A percentile compares a stretch with the other conserved stretches of the same genome.
These are phyloP conservation scores for Ascoidea asiatica DNA, from an alignment of 805 yeast species.

Conservation along the genomic window DNA sequence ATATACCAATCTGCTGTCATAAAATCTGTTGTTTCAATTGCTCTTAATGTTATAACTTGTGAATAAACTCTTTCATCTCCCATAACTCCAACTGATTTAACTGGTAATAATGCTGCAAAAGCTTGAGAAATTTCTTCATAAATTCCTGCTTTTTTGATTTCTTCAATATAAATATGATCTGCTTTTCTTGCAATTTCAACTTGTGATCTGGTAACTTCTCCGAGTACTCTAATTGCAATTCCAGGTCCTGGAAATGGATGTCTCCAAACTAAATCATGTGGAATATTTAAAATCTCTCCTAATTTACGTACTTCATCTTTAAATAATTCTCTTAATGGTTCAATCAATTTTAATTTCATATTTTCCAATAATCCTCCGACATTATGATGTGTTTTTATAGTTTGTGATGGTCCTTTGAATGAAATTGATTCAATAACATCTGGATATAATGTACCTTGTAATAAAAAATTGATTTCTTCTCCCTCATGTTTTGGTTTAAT, in stretches of 20 bases:
- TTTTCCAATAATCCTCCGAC: slow-evolving; percentile 96
- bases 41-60: slow-evolving; percentile 97
- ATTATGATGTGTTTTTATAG: slow-evolving; percentile 98
- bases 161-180: slow-evolving; percentile 90
- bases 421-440: slow-evolving; percentile 98
- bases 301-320: slow-evolving; percentile 97
- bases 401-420: slow-evolving; percentile 98
- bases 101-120: slow-evolving; percentile 93
- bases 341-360: slow-evolving; percentile 96
- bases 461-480: slow-evolving; percentile 78
- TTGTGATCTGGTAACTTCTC: slow-evolving; percentile 90
- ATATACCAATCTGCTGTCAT: slow-evolving; percentile 99
- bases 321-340: slow-evolving; percentile 96
- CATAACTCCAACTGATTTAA: slow-evolving; percentile 98
- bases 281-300: slow-evolving; percentile 90
- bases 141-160: slow-evolving; percentile 85
- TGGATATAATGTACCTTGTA: slow-evolving; percentile 97
- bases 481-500: slow-evolving; percentile 75
- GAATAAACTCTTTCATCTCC: slow-evolving; percentile 99
- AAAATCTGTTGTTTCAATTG: slow-evolving; percentile 94
- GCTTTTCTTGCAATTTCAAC: slow-evolving; percentile 97
- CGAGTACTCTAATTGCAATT: slow-evolving; percentile 94
- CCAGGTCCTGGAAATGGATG: slow-evolving; percentile 99
- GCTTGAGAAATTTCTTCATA: slow-evolving; percentile 94
- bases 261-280: slow-evolving; percentile 97